phyloP scores from a whole-genome alignment of 2,329 filamentous ascomycete species.

The Mycosphaerella sp. region DNA sequence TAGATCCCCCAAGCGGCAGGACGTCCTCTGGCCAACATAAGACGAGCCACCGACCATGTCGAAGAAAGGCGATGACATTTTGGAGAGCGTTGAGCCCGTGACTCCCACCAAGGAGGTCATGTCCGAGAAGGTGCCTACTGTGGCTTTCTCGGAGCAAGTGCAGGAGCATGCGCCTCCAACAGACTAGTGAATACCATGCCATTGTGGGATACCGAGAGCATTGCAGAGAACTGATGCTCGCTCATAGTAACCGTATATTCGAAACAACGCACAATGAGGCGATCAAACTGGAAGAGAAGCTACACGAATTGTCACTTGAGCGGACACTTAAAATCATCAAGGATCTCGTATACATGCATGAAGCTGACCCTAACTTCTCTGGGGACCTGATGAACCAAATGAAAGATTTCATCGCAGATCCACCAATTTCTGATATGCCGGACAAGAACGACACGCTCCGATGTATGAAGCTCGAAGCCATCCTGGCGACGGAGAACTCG shows the following conservation, averaged over 20 bases:
- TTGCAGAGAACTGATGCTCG: background rate
- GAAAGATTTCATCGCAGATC: constrained; percentile 13
- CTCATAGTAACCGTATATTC: background rate
- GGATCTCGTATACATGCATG: constrained; percentile 14
- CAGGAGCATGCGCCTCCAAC: background rate
- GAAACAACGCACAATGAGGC: constrained; percentile 7
- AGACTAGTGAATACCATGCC: background rate
- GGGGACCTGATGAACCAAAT: constrained; percentile 13
- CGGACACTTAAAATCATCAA: constrained; percentile 10
- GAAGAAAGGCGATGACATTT: constrained; percentile 2
- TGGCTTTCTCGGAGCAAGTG: background rate
- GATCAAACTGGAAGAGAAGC: constrained; percentile 6
- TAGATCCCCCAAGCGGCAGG: background rate
- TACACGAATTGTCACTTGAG: constrained; percentile 8
- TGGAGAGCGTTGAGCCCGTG: background rate
- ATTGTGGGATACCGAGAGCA: background rate
- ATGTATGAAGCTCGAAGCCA: constrained; percentile 11
- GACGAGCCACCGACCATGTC: constrained; percentile 2
- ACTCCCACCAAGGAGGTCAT: background rate
- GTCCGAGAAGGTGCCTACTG: background rate
- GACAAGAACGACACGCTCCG: constrained; percentile 12
- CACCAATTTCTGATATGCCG: constrained; percentile 5
- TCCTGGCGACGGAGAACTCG: constrained; percentile 18
- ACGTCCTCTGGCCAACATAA: background rate
- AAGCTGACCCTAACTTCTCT: constrained; percentile 17